phyloP scores from a whole-genome alignment of 2,329 filamentous ascomycete species.

The Monosporascus sp. region DNA sequence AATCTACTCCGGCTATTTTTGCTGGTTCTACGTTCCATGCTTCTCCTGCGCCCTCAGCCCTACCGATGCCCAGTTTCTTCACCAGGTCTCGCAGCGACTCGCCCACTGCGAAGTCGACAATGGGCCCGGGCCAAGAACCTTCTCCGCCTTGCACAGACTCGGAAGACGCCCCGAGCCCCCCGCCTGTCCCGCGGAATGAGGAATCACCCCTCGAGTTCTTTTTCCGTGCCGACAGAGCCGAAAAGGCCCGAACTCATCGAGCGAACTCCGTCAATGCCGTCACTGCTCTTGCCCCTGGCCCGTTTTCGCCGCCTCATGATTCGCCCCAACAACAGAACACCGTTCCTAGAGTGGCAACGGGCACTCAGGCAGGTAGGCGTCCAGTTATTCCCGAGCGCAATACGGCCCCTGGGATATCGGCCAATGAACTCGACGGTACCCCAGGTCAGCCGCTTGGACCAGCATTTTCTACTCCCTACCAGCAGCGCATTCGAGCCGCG shows the following conservation, averaged over 20 bases:
- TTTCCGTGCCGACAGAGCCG: slow-evolving; percentile 80
- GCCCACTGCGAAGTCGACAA: slow-evolving; percentile 40
- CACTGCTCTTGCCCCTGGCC: slow-evolving; percentile 30
- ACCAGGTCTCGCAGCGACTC: slow-evolving; percentile 70
- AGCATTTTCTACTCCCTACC: slow-evolving; percentile 63
- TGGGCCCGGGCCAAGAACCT: slow-evolving; percentile 37
- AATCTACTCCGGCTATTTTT: slow-evolving; percentile 56
- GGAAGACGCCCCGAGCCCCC: slow-evolving; percentile 40
- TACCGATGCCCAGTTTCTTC: slow-evolving; percentile 85
- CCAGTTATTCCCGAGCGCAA: slow-evolving; percentile 35
- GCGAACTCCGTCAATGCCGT: slow-evolving; percentile 45
- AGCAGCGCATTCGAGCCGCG: slow-evolving; percentile 56
- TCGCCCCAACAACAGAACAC: slow-evolving; percentile 30
- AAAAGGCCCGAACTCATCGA: slow-evolving; percentile 59
- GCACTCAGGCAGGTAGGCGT: slow-evolving; percentile 19
- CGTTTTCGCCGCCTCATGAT: slow-evolving; percentile 48
- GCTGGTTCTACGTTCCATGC: slow-evolving; percentile 93
- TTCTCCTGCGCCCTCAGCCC: slow-evolving; percentile 82
- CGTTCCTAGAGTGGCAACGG: slow-evolving; percentile 28
- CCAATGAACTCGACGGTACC: slow-evolving; percentile 63
- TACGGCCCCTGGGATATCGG: slow-evolving; percentile 54
- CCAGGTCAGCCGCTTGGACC: slow-evolving; percentile 54
- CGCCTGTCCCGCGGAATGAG: slow-evolving; percentile 29
- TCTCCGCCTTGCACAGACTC: slow-evolving; percentile 50
- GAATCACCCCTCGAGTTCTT: slow-evolving; percentile 85